These are phyloP conservation scores for Evansstolkia leycettana DNA, from an alignment of 495 filamentous ascomycete species.

Conservation along the genomic window DNA sequence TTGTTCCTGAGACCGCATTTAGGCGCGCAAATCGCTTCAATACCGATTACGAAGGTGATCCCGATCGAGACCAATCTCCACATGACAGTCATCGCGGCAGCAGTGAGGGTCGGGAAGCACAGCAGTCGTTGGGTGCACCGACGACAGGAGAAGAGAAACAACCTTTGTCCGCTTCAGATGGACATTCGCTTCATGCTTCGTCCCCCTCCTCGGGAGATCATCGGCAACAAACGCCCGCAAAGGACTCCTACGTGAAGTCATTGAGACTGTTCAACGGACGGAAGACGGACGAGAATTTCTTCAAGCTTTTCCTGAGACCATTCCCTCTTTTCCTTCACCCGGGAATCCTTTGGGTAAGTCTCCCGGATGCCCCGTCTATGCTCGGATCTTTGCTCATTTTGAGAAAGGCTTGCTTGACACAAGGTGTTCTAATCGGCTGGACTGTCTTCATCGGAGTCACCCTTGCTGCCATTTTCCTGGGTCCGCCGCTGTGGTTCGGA, in stretches of 20 bases:
- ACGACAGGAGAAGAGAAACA: slow-evolving; percentile 5
- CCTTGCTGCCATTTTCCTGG: slow-evolving; percentile 69
- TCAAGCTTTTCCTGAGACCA: slow-evolving; percentile 48
- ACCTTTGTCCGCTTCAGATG: neutral
- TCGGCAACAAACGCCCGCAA: slow-evolving; percentile 13
- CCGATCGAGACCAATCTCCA: slow-evolving; percentile 5
- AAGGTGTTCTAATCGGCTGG: slow-evolving; percentile 89
- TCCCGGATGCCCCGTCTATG: neutral
- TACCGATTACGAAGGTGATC: slow-evolving; percentile 36
- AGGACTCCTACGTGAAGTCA: slow-evolving; percentile 39
- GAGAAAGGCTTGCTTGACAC: slow-evolving; percentile 75
- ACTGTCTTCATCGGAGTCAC: slow-evolving; percentile 88
- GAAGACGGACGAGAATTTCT: slow-evolving; percentile 53
- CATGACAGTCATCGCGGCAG: neutral
- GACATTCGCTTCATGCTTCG: neutral
- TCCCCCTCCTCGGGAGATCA: slow-evolving; percentile 1
- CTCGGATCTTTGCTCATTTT: neutral
- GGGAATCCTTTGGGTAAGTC: slow-evolving; percentile 64
- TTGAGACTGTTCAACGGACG: slow-evolving; percentile 70
- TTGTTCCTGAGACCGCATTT: slow-evolving; percentile 80
- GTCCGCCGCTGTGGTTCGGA: slow-evolving; percentile 66
- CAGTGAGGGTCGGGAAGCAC: slow-evolving; percentile 1
- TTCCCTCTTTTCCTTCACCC: slow-evolving; percentile 66
- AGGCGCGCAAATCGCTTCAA: slow-evolving; percentile 51
- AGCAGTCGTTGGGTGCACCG: slow-evolving; percentile 2